These are phyloP conservation scores for Miscanthus lutarioriparius DNA, from an alignment of 176 grass and related monocot genomes.

Conservation along the genomic window DNA sequence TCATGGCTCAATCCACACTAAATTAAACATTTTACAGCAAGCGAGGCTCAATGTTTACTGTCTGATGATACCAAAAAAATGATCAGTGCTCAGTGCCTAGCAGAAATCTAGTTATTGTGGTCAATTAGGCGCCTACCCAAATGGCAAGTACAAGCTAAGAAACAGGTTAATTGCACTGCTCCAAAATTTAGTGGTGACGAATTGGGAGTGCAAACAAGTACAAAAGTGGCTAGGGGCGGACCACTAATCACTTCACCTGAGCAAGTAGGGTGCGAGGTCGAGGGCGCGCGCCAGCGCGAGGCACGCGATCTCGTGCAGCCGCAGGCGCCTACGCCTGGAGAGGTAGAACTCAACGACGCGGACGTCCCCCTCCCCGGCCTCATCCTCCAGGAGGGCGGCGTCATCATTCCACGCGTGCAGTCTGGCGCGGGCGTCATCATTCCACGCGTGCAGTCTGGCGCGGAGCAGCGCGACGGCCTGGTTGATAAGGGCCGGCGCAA, in stretches of 20 bases:
- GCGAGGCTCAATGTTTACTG: not conserved
- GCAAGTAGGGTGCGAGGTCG: slow-evolving; percentile 77
- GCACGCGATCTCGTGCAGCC: slow-evolving; percentile 82
- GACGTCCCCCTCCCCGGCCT: slow-evolving; percentile 55
- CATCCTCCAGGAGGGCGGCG: slow-evolving; percentile 46
- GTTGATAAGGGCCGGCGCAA: slow-evolving; percentile 53
- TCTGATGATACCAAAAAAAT: not conserved
- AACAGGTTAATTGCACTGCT: not conserved
- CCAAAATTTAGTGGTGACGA: not conserved
- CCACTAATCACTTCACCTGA: slow-evolving; percentile 41
- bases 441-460: slow-evolving; percentile 24
- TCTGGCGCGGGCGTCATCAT: slow-evolving; percentile 29
- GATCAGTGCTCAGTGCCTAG: not conserved
- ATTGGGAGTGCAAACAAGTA: not conserved
- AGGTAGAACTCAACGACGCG: slow-evolving; percentile 83
- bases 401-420: slow-evolving; percentile 35
- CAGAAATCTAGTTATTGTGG: not conserved
- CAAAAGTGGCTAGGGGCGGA: not conserved
- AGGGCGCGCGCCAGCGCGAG: slow-evolving; percentile 66
- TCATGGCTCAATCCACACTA: not conserved
- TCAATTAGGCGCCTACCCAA: not conserved
- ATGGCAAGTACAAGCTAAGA: not conserved
- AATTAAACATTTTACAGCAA: not conserved
- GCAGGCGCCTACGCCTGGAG: slow-evolving; percentile 59
- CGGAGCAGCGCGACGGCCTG: slow-evolving; percentile 30